A percentile compares a stretch with the other conserved stretches of the same genome.
These are phyloP conservation scores for Gastrodia elata DNA, from an alignment of 106 monocot species.

Conservation along the genomic window DNA sequence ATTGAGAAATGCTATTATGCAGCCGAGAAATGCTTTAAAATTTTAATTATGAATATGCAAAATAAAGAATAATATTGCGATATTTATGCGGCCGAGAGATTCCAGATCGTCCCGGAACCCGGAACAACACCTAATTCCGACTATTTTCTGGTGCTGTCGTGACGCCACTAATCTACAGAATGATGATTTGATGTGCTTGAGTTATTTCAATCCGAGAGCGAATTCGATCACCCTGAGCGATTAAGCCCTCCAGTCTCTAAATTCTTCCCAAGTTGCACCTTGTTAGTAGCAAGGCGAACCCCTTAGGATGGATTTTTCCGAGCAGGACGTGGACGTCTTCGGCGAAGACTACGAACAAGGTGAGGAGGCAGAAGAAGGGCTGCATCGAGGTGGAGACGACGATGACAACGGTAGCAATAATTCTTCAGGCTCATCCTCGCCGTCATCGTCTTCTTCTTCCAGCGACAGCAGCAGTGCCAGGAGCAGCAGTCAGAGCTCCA, in stretches of 20 bases:
- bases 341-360: slow-evolving; percentile 44
- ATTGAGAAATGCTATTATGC: too few relatives aligned
- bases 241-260: neutral
- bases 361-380: slow-evolving; percentile 11
- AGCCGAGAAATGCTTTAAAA: too few relatives aligned
- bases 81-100: too few relatives aligned
- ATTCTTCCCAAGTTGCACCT: neutral
- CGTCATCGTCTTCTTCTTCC: slow-evolving; percentile 28
- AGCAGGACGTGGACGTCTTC: slow-evolving; percentile 63
- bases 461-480: slow-evolving; percentile 30
- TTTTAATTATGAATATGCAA: too few relatives aligned
- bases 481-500: slow-evolving; percentile 14
- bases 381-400: slow-evolving; percentile 23
- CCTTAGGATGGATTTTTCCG: slow-evolving; percentile 56
- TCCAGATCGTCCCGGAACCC: too few relatives aligned
- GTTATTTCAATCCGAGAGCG: too few relatives aligned
- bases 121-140: too few relatives aligned
- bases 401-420: slow-evolving; percentile 33
- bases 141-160: too few relatives aligned
- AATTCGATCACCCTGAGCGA: neutral
- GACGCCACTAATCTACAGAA: too few relatives aligned
- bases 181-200: too few relatives aligned
- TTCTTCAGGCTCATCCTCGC: slow-evolving; percentile 47
- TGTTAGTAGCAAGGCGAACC: neutral
- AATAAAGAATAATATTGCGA: too few relatives aligned